Base-by-base conservation (phyloP, 306 rosid genomes). In the Malus fusca region DNA sequence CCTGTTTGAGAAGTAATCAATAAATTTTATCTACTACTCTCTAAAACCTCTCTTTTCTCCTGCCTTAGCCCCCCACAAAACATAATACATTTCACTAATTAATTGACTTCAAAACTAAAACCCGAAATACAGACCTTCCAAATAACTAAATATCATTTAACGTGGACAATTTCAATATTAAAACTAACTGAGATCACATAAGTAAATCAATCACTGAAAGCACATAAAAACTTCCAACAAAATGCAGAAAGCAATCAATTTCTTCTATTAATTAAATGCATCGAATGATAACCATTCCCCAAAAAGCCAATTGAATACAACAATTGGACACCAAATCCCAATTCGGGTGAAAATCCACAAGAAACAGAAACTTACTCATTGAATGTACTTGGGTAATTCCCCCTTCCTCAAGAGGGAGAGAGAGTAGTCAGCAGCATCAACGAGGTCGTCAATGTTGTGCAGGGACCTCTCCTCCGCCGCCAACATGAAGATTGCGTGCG, bases 391-490 rank as follows among this genome's bases (percentile, higher is more conserved):
- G 58, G 89, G 87, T 40, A 86, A 80, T 74, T 87, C 79, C 1
- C 89, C 88, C 81, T 85, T 85, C 60, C 79, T 87, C 44, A 90
- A 79, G 64, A 88, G 91, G 25, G 90, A 85, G 3, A 90, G 90
- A 73, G 96, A 90, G 87, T 87, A 90, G 62, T 92, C 81, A 1
- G 96, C 96, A 21, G 86, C 90, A 77, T 90, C 93, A 33, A 94
- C 74, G 70, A 92, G 95, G 26, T 92, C 98, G 1, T 87, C 82
- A 42, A 90, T 94, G 83, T 92, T 90, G 84, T 90, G 96, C 31
- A 87, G 75, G 2, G 96, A 88, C 2, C 88, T 85, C 82, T 94
- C 98, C 40, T 92, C 96, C 18, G 95, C 86, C 77, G 88, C 97
- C 71, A 94, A 78, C 84, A 89, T 59, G 83, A 94, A 94, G 80